Base-by-base conservation (phyloP, 1,139 yeast species). In the Dujonia santamariae region DNA sequence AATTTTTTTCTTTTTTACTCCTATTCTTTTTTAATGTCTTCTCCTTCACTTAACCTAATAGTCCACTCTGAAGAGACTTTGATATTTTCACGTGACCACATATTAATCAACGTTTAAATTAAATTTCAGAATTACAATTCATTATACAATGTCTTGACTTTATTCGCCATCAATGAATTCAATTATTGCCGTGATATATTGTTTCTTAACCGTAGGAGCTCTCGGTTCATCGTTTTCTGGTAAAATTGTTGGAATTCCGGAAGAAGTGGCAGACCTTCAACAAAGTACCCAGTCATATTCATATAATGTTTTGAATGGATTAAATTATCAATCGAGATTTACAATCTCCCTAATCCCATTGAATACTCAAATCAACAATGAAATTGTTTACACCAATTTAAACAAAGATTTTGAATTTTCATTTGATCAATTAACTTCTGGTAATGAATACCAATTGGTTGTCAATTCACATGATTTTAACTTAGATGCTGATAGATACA, bases 381-480 rank as follows among this genome's bases (percentile, higher is more conserved):
- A 7, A 11, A 8, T n/a, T 4, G 21, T 11, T 16, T 12, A 23
- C 26, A 28, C 32, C 21, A 60, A 51, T 26, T 51, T 65, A 2
- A 57, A 59, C 27, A 48, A 52, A 25, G 43, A 52, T 9, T 63
- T 51, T 37, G 43, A 45, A 4, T 68, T 65, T 40, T 30, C 34
- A 1, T 63, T 56, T 35, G 40, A 45, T 6, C 45, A 49, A 12
- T 47, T 69, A 35, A 27, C 33, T 2, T 37, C 44, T 9, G 75
- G 75, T 5, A 20, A 9, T 5, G 53, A 50, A 30, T 67, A 69
- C 39, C 59, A 62, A 35, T 56, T 69, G 30, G 26, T 48, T 13
- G 50, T 68, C 6, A 46, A 54, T 36, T 61, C 72, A 1, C 63
- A 67, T 44, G 75, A 69, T 40, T 67, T 67, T 41, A 37, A 41